Conservation (phyloP, 306 rosid species). For the Urtica urens region DNA sequence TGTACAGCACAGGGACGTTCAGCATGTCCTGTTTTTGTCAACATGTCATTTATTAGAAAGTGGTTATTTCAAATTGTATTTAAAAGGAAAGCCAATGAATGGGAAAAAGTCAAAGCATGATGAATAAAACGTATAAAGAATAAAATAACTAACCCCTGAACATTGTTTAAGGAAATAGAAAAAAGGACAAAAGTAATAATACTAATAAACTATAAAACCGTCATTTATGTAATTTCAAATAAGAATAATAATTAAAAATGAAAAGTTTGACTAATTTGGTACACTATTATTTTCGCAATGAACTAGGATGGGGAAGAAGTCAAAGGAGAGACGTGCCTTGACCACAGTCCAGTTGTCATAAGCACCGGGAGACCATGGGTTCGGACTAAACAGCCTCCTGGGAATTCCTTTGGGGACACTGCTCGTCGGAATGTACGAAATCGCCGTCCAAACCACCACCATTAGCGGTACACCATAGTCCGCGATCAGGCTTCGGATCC, state of each 20-base stretch:
- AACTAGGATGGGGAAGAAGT: neutral
- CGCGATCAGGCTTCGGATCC: conserved; percentile 74
- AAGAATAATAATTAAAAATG: too few relatives aligned
- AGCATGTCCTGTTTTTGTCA: conserved; percentile 62
- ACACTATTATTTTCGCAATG: neutral
- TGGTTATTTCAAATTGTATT: too few relatives aligned
- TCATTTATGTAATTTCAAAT: neutral
- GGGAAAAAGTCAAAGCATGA: too few relatives aligned
- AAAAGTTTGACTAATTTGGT: too few relatives aligned
- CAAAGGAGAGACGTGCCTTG: conserved; percentile 37
- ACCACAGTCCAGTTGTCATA: conserved; percentile 92
- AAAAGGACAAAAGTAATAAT: neutral
- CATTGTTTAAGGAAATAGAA: neutral
- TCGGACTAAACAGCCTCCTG: conserved; percentile 89
- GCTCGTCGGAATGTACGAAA: conserved; percentile 70
- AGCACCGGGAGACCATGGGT: conserved; percentile 99
- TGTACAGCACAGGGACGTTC: conserved; percentile 67
- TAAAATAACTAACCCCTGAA: too few relatives aligned
- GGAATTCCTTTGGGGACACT: conserved; percentile 81
- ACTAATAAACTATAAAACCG: neutral
- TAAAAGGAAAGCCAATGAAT: too few relatives aligned
- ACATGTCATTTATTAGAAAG: too few relatives aligned
- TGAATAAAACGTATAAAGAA: too few relatives aligned
- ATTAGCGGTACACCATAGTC: conserved; percentile 97
- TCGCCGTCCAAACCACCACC: conserved; percentile 89